A percentile compares a stretch with the other conserved stretches of the same genome.
Evolutionary conservation across 2,329 filamentous ascomycete species (phyloP).

Genomic region (Aspergillus oerlinghausenensis): DNA sequence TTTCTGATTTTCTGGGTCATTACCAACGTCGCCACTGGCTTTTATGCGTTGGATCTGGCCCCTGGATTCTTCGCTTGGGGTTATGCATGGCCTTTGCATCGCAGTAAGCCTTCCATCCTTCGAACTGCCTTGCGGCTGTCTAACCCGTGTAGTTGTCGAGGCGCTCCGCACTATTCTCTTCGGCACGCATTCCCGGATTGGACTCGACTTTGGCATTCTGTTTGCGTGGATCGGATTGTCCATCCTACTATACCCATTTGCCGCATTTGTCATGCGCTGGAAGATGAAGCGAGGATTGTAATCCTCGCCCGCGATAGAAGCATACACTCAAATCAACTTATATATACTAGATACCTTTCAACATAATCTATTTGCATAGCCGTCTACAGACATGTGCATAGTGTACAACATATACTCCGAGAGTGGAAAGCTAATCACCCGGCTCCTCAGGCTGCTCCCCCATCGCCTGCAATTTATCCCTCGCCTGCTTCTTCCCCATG

Average conservation of each 20-base stretch:
- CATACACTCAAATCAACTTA: neutral
- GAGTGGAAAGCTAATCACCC: conserved; percentile 1
- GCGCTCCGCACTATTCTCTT: conserved; percentile 59
- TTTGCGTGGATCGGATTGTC: conserved; percentile 49
- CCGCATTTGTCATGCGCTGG: conserved; percentile 29
- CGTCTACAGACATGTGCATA: neutral
- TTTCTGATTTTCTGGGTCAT: conserved; percentile 68
- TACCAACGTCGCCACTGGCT: conserved; percentile 57
- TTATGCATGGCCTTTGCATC: conserved; percentile 60
- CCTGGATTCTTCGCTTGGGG: conserved; percentile 59
- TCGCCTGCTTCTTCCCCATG: conserved; percentile 5
- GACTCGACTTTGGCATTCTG: conserved; percentile 57
- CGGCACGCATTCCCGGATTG: conserved; percentile 54
- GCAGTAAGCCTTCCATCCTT: conserved; percentile 38
- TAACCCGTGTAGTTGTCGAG: conserved; percentile 47
- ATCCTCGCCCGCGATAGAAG: neutral
- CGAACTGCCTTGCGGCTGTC: neutral
- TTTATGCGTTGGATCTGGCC: conserved; percentile 57
- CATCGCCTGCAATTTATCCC: conserved; percentile 12
- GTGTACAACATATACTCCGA: neutral
- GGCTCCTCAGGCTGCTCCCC: conserved; percentile 8
- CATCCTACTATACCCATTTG: conserved; percentile 24
- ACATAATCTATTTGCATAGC: neutral
- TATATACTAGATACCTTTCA: neutral
- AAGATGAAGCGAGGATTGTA: conserved; percentile 23